Percentiles rank a stretch among this genome's conserved stretches.
Conservation (phyloP, 768 basidiomycete genomes). For the Epithele typhae region DNA sequence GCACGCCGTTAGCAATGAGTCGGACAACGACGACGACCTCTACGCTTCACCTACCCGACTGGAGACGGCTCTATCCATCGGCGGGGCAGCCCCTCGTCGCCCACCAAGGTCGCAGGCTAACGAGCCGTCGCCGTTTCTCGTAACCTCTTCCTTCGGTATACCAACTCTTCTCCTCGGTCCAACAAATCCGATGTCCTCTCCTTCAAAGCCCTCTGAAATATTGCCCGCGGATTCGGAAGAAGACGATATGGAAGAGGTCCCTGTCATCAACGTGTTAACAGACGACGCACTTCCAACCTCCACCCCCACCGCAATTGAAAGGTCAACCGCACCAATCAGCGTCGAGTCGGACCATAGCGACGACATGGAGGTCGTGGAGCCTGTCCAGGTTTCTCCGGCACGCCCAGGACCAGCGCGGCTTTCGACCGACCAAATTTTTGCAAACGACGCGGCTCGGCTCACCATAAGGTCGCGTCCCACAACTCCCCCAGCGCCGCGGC, state of each 20-base stretch:
- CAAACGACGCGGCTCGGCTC: background rate
- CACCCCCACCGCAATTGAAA: no score
- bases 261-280: background rate
- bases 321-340: no score
- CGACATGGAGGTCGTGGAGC: no score
- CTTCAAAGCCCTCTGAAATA: constrained; percentile 2
- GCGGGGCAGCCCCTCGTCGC: constrained; percentile 45
- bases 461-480: no score
- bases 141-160: constrained; percentile 32
- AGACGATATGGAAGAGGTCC: constrained; percentile 34
- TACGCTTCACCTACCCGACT: constrained; percentile 50
- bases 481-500: no score
- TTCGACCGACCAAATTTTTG: no score
- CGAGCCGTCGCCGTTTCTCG: constrained; percentile 5
- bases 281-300: background rate
- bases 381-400: no score
- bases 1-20: constrained; percentile 5
- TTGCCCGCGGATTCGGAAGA: constrained; percentile 26
- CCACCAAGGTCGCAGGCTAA: constrained; percentile 9
- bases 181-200: constrained; percentile 32
- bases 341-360: no score
- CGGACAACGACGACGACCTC: constrained; percentile 43
- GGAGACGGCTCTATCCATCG: constrained; percentile 67
- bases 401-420: no score
- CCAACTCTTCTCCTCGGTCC: constrained; percentile 32